Evolutionary conservation across 1,284 basidiomycete species (phyloP).

Genomic region (Rhodotorula mucilaginosa): DNA sequence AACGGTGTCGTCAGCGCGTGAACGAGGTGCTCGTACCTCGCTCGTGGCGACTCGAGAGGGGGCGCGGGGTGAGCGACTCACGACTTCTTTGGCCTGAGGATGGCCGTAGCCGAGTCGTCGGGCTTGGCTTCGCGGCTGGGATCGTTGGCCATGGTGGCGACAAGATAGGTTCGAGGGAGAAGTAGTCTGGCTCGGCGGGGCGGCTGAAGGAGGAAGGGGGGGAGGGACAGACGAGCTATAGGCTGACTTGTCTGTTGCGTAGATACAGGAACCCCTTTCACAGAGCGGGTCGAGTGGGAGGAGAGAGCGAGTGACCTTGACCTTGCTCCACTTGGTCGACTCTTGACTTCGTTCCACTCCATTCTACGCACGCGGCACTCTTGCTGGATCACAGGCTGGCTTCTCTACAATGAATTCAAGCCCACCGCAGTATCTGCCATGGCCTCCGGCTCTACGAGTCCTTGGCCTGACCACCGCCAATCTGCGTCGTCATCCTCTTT

Average conservation of each 20-base stretch:
- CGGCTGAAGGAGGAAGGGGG: neutral
- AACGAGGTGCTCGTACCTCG: neutral
- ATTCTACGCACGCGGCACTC: too few relatives aligned
- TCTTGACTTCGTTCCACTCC: too few relatives aligned
- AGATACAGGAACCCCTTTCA: too few relatives aligned
- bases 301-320: too few relatives aligned
- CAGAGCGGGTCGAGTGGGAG: too few relatives aligned
- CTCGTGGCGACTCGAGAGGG: neutral
- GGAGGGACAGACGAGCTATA: neutral
- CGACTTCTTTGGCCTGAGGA: conserved; percentile 94
- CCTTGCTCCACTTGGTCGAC: neutral
- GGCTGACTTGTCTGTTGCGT: too few relatives aligned
- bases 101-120: conserved; percentile 85
- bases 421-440: too few relatives aligned
- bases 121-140: conserved; percentile 27
- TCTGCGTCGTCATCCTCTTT: too few relatives aligned
- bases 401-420: too few relatives aligned
- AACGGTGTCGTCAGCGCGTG: neutral
- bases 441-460: too few relatives aligned
- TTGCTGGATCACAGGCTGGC: too few relatives aligned
- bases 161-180: neutral
- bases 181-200: neutral
- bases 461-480: too few relatives aligned
- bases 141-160: conserved; percentile 33
- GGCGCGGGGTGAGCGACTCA: conserved; percentile 54